Percentiles rank a stretch among this genome's conserved stretches.
These are phyloP conservation scores for Erigeron philadelphicus DNA, from an alignment of 140 eudicot species.

Conservation along the genomic window DNA sequence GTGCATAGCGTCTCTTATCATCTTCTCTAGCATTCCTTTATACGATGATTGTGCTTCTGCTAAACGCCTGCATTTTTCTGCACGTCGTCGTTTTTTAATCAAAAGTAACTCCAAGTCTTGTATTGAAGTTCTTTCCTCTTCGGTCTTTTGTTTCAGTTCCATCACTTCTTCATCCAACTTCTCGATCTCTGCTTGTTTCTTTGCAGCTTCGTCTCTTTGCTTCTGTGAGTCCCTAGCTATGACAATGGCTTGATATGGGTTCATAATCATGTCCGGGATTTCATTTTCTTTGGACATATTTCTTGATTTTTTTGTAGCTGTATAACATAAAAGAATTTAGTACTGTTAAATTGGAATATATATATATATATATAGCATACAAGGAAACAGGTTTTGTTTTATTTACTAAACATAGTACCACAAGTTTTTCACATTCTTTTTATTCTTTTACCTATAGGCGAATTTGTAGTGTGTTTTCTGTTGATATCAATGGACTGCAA, in stretches of 20 bases:
- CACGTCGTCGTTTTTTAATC: constrained; percentile 61
- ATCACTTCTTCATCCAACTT: constrained; percentile 61
- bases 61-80: constrained; percentile 76
- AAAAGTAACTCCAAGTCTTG: constrained; percentile 73
- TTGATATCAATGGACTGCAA: constrained; percentile 51
- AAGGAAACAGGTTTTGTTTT: neutral
- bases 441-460: constrained; percentile 37
- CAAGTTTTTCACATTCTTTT: neutral
- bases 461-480: constrained; percentile 49
- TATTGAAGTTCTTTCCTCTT: constrained; percentile 65
- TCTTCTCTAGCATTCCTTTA: constrained; percentile 81
- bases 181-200: constrained; percentile 62
- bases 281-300: constrained; percentile 66
- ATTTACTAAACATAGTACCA: neutral
- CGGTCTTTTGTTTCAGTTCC: constrained; percentile 60
- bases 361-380: neutral
- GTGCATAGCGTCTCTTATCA: constrained; percentile 99
- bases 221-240: constrained; percentile 75
- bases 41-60: constrained; percentile 95
- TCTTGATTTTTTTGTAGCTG: constrained; percentile 59
- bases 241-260: constrained; percentile 84
- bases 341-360: neutral
- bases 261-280: constrained; percentile 45
- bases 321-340: constrained; percentile 7
- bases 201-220: constrained; percentile 68